Conservation (phyloP, 805 yeast species). For the Saccharomyces jurei region DNA sequence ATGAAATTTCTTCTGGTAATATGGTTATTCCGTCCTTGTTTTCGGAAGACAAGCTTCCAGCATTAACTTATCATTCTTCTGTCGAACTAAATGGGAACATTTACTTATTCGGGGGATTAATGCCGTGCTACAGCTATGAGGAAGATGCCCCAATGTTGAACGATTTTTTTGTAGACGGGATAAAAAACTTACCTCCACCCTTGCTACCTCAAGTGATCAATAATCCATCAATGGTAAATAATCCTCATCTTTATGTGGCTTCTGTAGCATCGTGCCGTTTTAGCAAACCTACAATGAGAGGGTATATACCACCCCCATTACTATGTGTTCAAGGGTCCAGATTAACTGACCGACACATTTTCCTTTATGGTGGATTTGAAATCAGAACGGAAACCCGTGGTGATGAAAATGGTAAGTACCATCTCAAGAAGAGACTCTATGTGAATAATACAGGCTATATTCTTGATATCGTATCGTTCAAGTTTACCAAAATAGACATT, state of each 20-base stretch:
- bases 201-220: slow-evolving; percentile 34
- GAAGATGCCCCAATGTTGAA: slow-evolving; percentile 29
- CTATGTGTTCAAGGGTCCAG: slow-evolving; percentile 40
- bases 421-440: slow-evolving; percentile 35
- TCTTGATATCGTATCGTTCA: slow-evolving; percentile 43
- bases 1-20: slow-evolving; percentile 20
- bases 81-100: slow-evolving; percentile 32
- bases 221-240: slow-evolving; percentile 37
- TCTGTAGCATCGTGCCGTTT: slow-evolving; percentile 35
- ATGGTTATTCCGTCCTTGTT: slow-evolving; percentile 25
- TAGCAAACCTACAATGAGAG: slow-evolving; percentile 26
- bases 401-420: slow-evolving; percentile 28
- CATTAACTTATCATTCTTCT: slow-evolving; percentile 37
- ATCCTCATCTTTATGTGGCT: slow-evolving; percentile 30
- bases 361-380: slow-evolving; percentile 64
- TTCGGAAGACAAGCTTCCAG: slow-evolving; percentile 34
- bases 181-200: slow-evolving; percentile 39
- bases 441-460: slow-evolving; percentile 50
- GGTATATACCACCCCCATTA: slow-evolving; percentile 46
- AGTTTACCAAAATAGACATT: slow-evolving; percentile 42
- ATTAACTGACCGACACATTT: slow-evolving; percentile 47
- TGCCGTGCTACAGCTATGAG: slow-evolving; percentile 20
- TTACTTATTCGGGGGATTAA: slow-evolving; percentile 41
- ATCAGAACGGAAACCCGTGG: slow-evolving; percentile 29
- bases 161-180: slow-evolving; percentile 33